Conservation (phyloP, 176 grass and related monocot species). For the Lolium perenne region DNA sequence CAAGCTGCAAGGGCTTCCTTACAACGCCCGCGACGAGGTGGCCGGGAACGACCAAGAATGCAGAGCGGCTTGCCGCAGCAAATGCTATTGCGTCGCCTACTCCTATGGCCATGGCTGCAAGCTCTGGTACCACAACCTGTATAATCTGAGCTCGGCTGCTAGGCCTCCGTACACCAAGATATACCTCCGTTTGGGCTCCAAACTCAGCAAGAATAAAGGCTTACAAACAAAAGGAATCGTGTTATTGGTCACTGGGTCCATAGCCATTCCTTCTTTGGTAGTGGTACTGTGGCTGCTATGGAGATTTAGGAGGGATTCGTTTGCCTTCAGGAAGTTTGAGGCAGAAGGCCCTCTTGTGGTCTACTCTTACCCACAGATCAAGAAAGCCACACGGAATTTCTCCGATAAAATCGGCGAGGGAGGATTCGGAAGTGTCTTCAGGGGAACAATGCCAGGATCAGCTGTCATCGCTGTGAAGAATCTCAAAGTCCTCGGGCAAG, state of each 20-base stretch:
- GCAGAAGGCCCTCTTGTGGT: constrained; percentile 22
- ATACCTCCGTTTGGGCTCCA: constrained; percentile 37
- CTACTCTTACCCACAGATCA: constrained; percentile 27
- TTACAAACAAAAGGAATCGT: background rate
- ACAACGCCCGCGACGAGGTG: constrained; percentile 23
- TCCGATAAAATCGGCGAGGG: constrained; percentile 35
- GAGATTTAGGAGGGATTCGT: constrained; percentile 14
- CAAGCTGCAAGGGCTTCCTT: constrained; percentile 37
- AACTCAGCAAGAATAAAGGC: background rate
- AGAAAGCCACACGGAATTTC: constrained; percentile 20
- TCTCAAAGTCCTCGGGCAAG: constrained; percentile 4
- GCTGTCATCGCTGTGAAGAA: constrained; percentile 37
- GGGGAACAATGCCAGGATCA: constrained; percentile 20
- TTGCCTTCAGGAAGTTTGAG: background rate
- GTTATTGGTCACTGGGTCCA: background rate
- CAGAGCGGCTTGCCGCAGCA: constrained; percentile 28
- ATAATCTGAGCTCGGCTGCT: constrained; percentile 19
- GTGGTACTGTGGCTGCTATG: background rate
- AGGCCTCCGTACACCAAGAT: background rate
- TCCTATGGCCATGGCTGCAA: constrained; percentile 39
- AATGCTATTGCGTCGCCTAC: constrained; percentile 54
- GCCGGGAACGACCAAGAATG: constrained; percentile 33
- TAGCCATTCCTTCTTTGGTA: background rate
- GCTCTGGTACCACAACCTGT: constrained; percentile 39
- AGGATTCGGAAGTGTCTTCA: constrained; percentile 38